Conservation (phyloP, 352 stramenopile genomes). For the Pythium oligandrum region DNA sequence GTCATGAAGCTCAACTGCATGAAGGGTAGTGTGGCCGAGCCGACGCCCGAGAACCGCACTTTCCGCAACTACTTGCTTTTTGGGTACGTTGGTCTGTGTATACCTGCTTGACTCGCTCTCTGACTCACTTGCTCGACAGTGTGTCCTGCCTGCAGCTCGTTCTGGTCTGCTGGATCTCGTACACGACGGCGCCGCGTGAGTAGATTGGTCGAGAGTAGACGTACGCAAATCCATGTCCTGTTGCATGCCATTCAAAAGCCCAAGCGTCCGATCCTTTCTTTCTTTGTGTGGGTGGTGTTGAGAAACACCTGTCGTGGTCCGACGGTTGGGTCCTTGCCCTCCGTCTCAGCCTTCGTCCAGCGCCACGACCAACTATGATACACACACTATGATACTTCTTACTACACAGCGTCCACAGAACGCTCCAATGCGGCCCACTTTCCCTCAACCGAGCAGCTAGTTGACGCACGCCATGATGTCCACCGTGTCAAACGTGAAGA, state of each 20-base stretch:
- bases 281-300: conserved; percentile 59
- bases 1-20: conserved; percentile 77
- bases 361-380: conserved; percentile 44
- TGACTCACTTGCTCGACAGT: conserved; percentile 18
- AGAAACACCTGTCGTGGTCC: conserved; percentile 72
- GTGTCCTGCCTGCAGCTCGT: conserved; percentile 80
- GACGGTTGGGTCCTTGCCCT: no score
- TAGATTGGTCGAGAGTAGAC: conserved; percentile 12
- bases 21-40: conserved; percentile 79
- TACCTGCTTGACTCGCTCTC: not conserved
- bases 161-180: conserved; percentile 82
- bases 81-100: conserved; percentile 32
- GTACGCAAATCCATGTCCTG: no score
- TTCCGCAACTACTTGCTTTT: conserved; percentile 88
- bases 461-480: conserved; percentile 89
- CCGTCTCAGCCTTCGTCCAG: no score
- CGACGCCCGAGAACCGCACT: conserved; percentile 60
- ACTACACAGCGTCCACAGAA: no score
- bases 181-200: conserved; percentile 67
- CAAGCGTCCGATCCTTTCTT: conserved; percentile 2
- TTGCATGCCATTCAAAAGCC: no score
- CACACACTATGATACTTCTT: conserved; percentile 32
- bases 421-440: not conserved
- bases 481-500: conserved; percentile 77
- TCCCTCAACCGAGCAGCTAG: conserved; percentile 14